A percentile compares a stretch with the other conserved stretches of the same genome.
Evolutionary conservation across 2,329 filamentous ascomycete genomes (phyloP).

Genomic region (Cryoendolithus antarcticus): DNA sequence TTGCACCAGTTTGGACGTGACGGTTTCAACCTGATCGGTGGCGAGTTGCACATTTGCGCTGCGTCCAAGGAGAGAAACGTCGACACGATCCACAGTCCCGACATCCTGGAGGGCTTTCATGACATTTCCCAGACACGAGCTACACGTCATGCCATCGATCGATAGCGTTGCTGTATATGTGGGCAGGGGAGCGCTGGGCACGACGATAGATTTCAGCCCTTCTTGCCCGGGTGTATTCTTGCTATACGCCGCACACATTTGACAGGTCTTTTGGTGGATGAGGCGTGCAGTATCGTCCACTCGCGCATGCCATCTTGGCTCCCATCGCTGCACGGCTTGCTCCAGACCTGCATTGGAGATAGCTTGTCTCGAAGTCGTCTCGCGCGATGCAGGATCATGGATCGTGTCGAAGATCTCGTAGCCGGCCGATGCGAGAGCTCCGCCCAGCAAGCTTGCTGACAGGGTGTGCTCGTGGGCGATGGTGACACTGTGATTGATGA

Average conservation of each 20-base stretch:
- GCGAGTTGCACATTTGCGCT: constrained; percentile 7
- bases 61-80: constrained; percentile 36
- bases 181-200: constrained; percentile 30
- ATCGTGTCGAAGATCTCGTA: constrained; percentile 8
- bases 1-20: constrained; percentile 34
- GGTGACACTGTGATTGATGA: constrained; percentile 58
- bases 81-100: constrained; percentile 34
- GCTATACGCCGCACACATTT: constrained; percentile 59
- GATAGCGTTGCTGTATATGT: constrained; percentile 28
- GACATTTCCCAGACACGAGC: constrained; percentile 40
- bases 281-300: constrained; percentile 2
- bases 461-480: constrained; percentile 23
- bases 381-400: constrained; percentile 1
- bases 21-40: constrained; percentile 26
- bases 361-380: background rate
- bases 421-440: constrained; percentile 35
- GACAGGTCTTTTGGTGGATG: constrained; percentile 51
- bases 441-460: background rate
- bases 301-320: constrained; percentile 2
- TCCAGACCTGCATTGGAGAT: constrained; percentile 5
- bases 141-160: constrained; percentile 47
- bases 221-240: constrained; percentile 20
- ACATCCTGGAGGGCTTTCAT: constrained; percentile 34
- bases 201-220: background rate
- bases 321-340: constrained; percentile 11